phyloP scores from a whole-genome alignment of 306 rosid genomes.

The Heteromeles arbutifolia region DNA sequence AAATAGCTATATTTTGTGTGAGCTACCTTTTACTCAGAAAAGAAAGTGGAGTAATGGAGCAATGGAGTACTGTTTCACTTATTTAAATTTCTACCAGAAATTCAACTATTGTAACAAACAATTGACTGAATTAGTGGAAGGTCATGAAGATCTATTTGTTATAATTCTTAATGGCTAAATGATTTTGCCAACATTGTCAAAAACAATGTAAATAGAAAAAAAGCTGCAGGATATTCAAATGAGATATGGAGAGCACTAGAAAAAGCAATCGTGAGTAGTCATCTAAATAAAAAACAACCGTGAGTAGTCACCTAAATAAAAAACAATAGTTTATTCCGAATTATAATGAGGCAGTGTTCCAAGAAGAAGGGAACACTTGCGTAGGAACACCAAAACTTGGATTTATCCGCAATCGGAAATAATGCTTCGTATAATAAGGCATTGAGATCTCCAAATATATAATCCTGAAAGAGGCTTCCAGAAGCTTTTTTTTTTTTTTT shows the following conservation, averaged over 20 bases:
- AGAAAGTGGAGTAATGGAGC: not conserved
- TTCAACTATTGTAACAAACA: not conserved
- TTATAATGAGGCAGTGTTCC: no score
- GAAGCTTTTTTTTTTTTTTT: not conserved
- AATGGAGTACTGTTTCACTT: not conserved
- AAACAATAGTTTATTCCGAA: no score
- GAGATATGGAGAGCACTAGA: not conserved
- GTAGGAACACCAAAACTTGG: not conserved
- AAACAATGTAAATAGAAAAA: not conserved
- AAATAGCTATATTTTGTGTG: not conserved
- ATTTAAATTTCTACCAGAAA: not conserved
- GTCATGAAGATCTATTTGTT: not conserved
- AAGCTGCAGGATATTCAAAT: not conserved
- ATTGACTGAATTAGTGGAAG: conserved; percentile 3
- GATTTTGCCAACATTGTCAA: not conserved
- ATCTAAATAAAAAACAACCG: no score
- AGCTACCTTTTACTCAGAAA: not conserved
- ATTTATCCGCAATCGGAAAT: not conserved
- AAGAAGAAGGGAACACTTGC: not conserved
- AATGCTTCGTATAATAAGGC: not conserved
- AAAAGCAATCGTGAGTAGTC: no score
- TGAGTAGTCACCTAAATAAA: no score
- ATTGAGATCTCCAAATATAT: not conserved
- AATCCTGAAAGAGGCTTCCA: not conserved
- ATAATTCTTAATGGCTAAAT: not conserved